Evolutionary conservation across 257 asterid species (phyloP), one percentile per base, ranked within the genome.

Genomic region (Solanum sejunctum): DNA sequence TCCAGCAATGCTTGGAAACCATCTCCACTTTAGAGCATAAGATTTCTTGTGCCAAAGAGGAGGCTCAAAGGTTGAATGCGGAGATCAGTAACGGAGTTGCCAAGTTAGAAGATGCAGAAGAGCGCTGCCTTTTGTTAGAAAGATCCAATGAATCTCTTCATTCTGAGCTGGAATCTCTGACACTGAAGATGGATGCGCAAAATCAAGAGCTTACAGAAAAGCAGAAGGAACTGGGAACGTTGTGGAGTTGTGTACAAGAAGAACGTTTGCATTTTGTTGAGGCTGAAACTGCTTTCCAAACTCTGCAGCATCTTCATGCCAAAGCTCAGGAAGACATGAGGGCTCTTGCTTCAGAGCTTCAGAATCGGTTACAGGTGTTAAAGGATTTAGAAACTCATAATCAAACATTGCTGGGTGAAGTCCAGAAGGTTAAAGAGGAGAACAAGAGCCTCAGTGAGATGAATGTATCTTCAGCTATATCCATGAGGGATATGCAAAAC

Each of bases 231-330:
- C 81, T 97, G 56, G 98, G 95, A 66, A 89, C 90, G 64, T 94
- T 97, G 61, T 94, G 98, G 98, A 91, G 92, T 84, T 90, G 98
- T 85, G 85, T 97, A 78, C 99, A 95, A 58, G 99, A 97, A 88
- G 99, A 97, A 86, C 91, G 96, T 15, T 83, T 92, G 89, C 98
- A 93, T 39, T 97, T 95, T 85, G 94, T 95, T 64, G 99, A 95
- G 88, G 99, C 99, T 83, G 99, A 97, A 90, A 94, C 98, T 54
- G 99, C 98, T 58, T 97, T 97, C 84, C 98, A 95, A 83, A 92
- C 99, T 47, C 85, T 97, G 90, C 99, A 93, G 93, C 98, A 93
- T 86, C 92, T 94, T 91, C 98, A 95, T 61, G 92, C 98, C 41
- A 91, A 92, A 82, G 92, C 96, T 81, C 99, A 95, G 91, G 99